These are phyloP conservation scores for Prunella vulgaris DNA, from an alignment of 257 asterid genomes.

Conservation along the genomic window DNA sequence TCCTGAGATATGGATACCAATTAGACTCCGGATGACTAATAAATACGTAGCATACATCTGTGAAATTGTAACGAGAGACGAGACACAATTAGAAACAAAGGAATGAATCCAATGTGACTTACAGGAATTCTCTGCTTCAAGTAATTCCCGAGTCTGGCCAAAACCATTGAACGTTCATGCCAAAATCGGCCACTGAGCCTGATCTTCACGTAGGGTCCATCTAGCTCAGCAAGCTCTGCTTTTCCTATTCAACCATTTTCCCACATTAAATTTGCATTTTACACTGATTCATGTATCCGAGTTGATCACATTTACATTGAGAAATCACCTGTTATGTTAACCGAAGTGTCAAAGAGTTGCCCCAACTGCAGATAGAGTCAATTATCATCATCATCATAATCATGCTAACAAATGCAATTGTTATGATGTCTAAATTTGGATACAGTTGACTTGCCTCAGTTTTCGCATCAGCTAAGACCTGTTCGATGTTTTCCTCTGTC, in stretches of 20 bases:
- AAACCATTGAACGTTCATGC: constrained; percentile 67
- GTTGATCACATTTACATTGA: background rate
- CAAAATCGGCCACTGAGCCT: constrained; percentile 77
- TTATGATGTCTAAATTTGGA: background rate
- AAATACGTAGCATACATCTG: too few species aligned
- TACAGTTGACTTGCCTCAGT: constrained; percentile 42
- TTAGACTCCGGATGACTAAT: background rate
- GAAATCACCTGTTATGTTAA: constrained; percentile 75
- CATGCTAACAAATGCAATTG: background rate
- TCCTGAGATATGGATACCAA: constrained; percentile 40
- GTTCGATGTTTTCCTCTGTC: constrained; percentile 71
- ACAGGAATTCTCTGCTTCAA: constrained; percentile 92
- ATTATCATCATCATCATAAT: background rate
- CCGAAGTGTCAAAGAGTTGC: constrained; percentile 75
- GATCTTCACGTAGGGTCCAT: constrained; percentile 89
- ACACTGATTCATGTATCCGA: background rate
- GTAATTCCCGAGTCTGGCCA: constrained; percentile 89
- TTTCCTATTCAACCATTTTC: constrained; percentile 42
- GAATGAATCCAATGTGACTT: constrained; percentile 26
- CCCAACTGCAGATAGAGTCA: constrained; percentile 57
- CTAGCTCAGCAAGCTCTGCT: constrained; percentile 84
- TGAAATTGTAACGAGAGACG: too few species aligned
- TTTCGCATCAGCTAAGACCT: constrained; percentile 61
- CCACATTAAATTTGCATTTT: background rate
- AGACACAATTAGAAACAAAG: background rate